Evolutionary conservation across 1,284 basidiomycete genomes (phyloP), one percentile per base, ranked within the genome.

Genomic region (Tremellales sp.): DNA sequence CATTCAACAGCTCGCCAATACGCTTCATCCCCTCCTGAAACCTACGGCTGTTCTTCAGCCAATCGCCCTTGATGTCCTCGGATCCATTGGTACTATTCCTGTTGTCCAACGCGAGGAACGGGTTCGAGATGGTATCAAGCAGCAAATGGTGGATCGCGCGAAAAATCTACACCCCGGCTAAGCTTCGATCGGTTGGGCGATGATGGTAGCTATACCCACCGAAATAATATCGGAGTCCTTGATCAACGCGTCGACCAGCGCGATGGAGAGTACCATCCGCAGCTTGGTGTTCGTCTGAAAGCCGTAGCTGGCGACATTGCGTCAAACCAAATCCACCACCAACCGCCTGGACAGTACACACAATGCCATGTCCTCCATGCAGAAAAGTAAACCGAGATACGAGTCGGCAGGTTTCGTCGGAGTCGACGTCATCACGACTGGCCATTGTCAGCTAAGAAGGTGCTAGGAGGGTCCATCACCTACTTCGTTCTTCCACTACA

Each of bases 291-390:
- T 50, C 7, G 70, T 70, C 32, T 72, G 69, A 51, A 71, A 73
- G 5, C 71, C 71, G 50, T 73, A 73, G 50, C 71, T 73, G 39
- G 22, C 14, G 1, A n/a, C 10, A 13, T 14, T 4, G 6, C 14
- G 19, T 39, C 36, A 9, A 13, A 4, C 21, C 14, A 7, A 32
- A 40, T 25, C 36, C 10, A 28, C 9, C 18, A n/a, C 4, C 21
- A 37, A 22, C 18, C n/a, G 10, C 22, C n/a, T 19, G 33, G 27
- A 25, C 9, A n/a, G 21, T 9, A 65, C 70, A 47, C 51, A 73
- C 71, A 72, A 66, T 2, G 70, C 71, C 63, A 71, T 68, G 46
- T 73, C 71, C 48, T 73, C 71, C 68, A 73, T 71, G 45, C 66
- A 71, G 50, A 70, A 72, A 25, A 73, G 50, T n/a, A 73, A 47